These are phyloP conservation scores for Apophysomyces sp. DNA, from an alignment of 371 early-diverging fungal genomes.

Conservation along the genomic window DNA sequence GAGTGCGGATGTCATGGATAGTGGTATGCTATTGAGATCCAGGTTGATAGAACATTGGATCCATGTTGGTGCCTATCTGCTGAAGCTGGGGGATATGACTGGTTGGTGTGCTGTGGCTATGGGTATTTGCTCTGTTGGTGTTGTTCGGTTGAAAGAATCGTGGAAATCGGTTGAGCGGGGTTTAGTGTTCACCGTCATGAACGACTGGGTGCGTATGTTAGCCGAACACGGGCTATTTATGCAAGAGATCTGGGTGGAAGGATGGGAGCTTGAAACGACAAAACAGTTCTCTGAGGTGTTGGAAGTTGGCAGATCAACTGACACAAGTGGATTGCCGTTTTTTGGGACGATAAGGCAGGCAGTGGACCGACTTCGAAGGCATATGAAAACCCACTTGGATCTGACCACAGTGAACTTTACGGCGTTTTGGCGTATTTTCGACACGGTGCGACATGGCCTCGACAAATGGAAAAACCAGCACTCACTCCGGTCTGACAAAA, in stretches of 20 bases:
- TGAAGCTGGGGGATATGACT: slow-evolving; percentile 65
- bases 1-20: slow-evolving; percentile 1
- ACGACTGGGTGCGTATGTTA: slow-evolving; percentile 61
- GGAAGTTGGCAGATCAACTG: background rate
- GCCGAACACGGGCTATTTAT: slow-evolving; percentile 50
- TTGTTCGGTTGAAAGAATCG: slow-evolving; percentile 71
- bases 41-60: slow-evolving; percentile 76
- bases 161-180: slow-evolving; percentile 67
- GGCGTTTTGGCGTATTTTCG: slow-evolving; percentile 39
- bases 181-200: slow-evolving; percentile 47
- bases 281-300: slow-evolving; percentile 11
- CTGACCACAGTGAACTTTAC: slow-evolving; percentile 38
- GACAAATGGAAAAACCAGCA: slow-evolving; percentile 20
- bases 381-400: slow-evolving; percentile 11
- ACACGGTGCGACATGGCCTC: slow-evolving; percentile 29
- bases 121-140: slow-evolving; percentile 71
- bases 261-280: slow-evolving; percentile 16
- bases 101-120: slow-evolving; percentile 77
- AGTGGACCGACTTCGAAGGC: slow-evolving; percentile 34
- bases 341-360: slow-evolving; percentile 45
- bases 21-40: slow-evolving; percentile 39
- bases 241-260: slow-evolving; percentile 31
- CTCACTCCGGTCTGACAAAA: background rate
- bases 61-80: slow-evolving; percentile 55
- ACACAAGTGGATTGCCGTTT: slow-evolving; percentile 22